phyloP scores from a whole-genome alignment of 495 filamentous ascomycete species.

The Cercophora scortea region DNA sequence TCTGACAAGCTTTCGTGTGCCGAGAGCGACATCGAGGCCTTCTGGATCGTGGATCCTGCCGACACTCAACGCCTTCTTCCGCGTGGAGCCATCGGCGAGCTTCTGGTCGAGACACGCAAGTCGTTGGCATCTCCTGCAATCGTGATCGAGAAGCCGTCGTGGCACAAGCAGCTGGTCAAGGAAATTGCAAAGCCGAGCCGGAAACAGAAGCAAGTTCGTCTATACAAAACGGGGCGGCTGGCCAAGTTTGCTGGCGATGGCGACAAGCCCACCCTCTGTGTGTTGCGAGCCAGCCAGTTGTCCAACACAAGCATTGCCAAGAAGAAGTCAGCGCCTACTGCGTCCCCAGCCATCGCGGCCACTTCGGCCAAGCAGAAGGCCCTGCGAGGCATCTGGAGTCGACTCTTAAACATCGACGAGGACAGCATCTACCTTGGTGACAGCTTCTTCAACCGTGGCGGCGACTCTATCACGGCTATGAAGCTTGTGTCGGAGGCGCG shows the following conservation, averaged over 20 bases:
- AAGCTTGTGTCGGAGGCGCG: constrained; percentile 54
- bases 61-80: constrained; percentile 30
- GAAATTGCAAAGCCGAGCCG: neutral
- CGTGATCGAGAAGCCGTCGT: neutral
- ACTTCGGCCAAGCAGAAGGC: constrained; percentile 31
- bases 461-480: constrained; percentile 66
- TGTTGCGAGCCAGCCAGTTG: constrained; percentile 1
- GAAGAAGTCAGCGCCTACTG: constrained; percentile 5
- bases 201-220: neutral
- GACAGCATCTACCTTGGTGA: constrained; percentile 42
- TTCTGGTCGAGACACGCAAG: constrained; percentile 20
- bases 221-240: constrained; percentile 25
- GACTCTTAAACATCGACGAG: constrained; percentile 25
- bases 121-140: constrained; percentile 2
- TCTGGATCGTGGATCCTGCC: constrained; percentile 34
- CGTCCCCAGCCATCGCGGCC: constrained; percentile 4
- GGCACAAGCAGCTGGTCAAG: neutral
- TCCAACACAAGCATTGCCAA: constrained; percentile 1
- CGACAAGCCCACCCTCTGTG: neutral
- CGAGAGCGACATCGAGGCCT: constrained; percentile 11
- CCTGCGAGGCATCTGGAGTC: constrained; percentile 26
- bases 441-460: constrained; percentile 57
- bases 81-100: constrained; percentile 37
- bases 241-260: constrained; percentile 18
- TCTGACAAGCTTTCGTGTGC: neutral